Evolutionary conservation across 306 rosid species (phyloP).

Genomic region (Pachyrhizus erosus): DNA sequence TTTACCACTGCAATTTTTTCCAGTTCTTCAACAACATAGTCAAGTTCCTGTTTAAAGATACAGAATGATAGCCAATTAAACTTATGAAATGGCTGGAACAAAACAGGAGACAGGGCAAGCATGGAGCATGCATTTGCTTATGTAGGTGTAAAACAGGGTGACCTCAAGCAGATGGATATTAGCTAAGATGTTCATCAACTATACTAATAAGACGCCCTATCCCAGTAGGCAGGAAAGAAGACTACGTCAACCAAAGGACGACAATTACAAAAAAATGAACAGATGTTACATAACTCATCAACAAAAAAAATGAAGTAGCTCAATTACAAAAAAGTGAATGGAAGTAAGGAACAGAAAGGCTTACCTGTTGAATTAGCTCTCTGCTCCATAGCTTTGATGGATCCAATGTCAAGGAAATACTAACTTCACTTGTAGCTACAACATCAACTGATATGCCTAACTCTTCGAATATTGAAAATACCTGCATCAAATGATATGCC

Average conservation of each 20-base stretch:
- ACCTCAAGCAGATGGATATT: neutral
- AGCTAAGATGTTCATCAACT: neutral
- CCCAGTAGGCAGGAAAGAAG: neutral
- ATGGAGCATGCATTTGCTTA: conserved; percentile 6
- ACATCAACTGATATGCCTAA: conserved; percentile 87
- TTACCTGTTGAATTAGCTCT: conserved; percentile 87
- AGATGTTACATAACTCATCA: too few species aligned
- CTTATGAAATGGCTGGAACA: neutral
- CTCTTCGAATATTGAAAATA: conserved; percentile 85
- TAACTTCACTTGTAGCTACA: conserved; percentile 90
- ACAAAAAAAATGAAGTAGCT: conserved; percentile 30
- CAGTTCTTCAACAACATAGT: conserved; percentile 88
- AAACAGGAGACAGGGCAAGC: neutral
- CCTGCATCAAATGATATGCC: conserved; percentile 53
- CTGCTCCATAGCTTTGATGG: conserved; percentile 95
- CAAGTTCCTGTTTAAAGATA: conserved; percentile 80
- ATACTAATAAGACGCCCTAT: neutral
- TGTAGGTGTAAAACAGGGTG: conserved; percentile 10
- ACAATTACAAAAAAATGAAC: too few species aligned
- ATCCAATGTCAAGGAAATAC: conserved; percentile 85
- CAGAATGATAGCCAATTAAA: conserved; percentile 32
- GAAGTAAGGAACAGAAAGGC: conserved; percentile 39
- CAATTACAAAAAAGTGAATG: conserved; percentile 13
- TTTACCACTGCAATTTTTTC: conserved; percentile 93
- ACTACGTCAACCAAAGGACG: neutral